Evolutionary conservation across 805 yeast genomes (phyloP).

Genomic region (Wickerhamomyces chambardii): DNA sequence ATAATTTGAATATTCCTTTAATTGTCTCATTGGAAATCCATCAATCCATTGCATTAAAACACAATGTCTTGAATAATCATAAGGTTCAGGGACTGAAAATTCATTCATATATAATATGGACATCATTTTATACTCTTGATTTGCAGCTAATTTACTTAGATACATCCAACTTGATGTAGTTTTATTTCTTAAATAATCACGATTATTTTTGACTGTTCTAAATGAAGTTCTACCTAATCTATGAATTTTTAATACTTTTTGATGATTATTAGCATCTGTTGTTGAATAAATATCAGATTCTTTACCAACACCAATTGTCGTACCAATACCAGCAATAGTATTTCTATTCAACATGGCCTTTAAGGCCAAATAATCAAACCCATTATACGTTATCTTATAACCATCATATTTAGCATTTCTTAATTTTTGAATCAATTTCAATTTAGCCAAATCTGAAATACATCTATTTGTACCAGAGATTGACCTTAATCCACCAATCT

Average conservation of each 20-base stretch:
- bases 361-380: constrained; percentile 88
- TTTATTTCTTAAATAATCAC: constrained; percentile 75
- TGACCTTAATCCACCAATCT: constrained; percentile 68
- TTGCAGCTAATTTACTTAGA: constrained; percentile 82
- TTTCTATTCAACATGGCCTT: constrained; percentile 73
- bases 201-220: constrained; percentile 82
- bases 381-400: constrained; percentile 77
- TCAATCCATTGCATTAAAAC: constrained; percentile 86
- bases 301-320: constrained; percentile 92
- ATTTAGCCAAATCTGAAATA: constrained; percentile 80
- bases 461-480: constrained; percentile 70
- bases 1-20: constrained; percentile 62
- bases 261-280: constrained; percentile 54
- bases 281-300: constrained; percentile 93
- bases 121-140: constrained; percentile 89
- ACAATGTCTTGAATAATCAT: constrained; percentile 84
- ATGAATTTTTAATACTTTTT: constrained; percentile 79
- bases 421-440: constrained; percentile 65
- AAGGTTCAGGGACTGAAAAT: constrained; percentile 82
- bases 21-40: constrained; percentile 86
- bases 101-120: constrained; percentile 61
- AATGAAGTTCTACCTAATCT: constrained; percentile 92
- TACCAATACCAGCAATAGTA: constrained; percentile 70
- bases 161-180: constrained; percentile 89
- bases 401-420: constrained; percentile 96